A percentile compares a stretch with the other conserved stretches of the same genome.
Conservation (phyloP, 139 green algal species). For the Spirogloea muscicola region DNA sequence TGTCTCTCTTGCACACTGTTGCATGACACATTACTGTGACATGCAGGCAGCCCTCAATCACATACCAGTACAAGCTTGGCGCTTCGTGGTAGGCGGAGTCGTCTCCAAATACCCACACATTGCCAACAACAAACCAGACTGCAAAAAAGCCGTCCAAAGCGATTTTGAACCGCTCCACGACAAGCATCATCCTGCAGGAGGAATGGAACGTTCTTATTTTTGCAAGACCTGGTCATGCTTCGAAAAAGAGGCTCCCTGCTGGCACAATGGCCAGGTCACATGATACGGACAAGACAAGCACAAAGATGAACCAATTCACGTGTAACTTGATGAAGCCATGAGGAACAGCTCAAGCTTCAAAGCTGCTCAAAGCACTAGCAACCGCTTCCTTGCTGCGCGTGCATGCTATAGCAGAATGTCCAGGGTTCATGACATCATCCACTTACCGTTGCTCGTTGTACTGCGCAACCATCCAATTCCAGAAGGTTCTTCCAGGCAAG, state of each 20-base stretch:
- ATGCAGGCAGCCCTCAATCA: too few species aligned
- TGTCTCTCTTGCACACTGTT: too few species aligned
- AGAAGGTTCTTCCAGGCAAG: too few species aligned
- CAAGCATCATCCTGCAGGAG: conserved; percentile 20
- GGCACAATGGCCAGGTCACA: background rate
- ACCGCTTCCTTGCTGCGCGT: too few species aligned
- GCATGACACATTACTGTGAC: too few species aligned
- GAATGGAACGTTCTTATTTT: conserved; percentile 6
- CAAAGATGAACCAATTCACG: background rate
- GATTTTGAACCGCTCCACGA: conserved; percentile 43
- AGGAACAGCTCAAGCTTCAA: too few species aligned
- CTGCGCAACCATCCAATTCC: too few species aligned
- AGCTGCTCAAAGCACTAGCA: too few species aligned
- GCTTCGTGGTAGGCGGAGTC: background rate
- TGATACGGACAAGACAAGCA: background rate
- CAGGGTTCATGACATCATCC: too few species aligned
- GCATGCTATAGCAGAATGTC: too few species aligned
- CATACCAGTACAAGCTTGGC: conserved; percentile 28
- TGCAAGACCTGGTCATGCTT: background rate
- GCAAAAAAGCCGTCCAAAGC: conserved; percentile 36
- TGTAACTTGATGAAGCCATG: background rate
- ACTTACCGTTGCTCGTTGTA: too few species aligned
- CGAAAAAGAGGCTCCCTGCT: background rate
- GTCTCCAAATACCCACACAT: conserved; percentile 43
- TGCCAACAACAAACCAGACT: conserved; percentile 45